These are phyloP conservation scores for Myrica gale DNA, from an alignment of 306 rosid genomes.

Conservation along the genomic window DNA sequence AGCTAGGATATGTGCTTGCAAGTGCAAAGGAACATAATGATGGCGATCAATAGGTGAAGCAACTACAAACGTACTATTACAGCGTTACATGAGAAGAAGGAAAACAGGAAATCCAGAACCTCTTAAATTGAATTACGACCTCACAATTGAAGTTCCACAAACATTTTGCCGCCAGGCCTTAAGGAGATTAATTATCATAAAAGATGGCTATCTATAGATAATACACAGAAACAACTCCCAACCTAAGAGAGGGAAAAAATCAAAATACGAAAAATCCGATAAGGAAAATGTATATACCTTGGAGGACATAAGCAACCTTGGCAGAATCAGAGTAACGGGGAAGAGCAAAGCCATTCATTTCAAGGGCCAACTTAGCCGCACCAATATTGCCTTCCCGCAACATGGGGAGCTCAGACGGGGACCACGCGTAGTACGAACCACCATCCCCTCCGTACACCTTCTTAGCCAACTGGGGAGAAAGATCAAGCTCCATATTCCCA, in stretches of 20 bases:
- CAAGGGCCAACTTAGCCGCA: slow-evolving; percentile 65
- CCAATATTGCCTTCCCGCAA: slow-evolving; percentile 69
- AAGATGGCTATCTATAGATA: background rate
- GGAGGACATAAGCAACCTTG: slow-evolving; percentile 74
- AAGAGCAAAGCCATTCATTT: slow-evolving; percentile 68
- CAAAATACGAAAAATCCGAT: background rate
- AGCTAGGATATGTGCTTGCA: background rate
- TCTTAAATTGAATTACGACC: too few species aligned
- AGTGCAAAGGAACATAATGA: background rate
- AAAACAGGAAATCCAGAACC: too few species aligned
- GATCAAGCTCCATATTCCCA: slow-evolving; percentile 61
- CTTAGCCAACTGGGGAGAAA: slow-evolving; percentile 66
- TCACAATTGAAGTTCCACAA: too few species aligned
- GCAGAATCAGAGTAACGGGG: slow-evolving; percentile 75
- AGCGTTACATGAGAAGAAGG: too few species aligned
- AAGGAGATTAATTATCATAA: too few species aligned
- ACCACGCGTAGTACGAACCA: slow-evolving; percentile 67
- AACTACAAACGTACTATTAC: too few species aligned
- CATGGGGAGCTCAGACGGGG: slow-evolving; percentile 78
- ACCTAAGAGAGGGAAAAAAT: background rate
- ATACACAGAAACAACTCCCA: background rate
- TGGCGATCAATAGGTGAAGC: too few species aligned
- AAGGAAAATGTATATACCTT: slow-evolving; percentile 38
- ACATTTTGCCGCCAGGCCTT: too few species aligned
- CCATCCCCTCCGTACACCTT: slow-evolving; percentile 56